Evolutionary conservation across 345 rosid genomes (phyloP).

Genomic region (Eucalyptus marginata): DNA sequence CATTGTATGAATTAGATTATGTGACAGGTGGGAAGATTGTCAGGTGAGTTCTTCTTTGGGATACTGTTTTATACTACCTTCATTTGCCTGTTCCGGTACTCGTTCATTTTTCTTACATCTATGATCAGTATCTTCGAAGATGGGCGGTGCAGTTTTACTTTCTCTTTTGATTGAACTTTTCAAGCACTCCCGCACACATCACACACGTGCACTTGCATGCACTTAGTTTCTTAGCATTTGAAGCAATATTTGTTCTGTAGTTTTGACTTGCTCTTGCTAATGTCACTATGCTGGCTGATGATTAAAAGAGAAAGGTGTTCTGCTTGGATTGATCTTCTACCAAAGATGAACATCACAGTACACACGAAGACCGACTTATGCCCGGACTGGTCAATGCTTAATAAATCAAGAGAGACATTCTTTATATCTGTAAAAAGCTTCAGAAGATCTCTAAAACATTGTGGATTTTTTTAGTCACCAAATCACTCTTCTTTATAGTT

Average conservation of each 20-base stretch:
- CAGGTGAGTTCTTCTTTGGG: background rate
- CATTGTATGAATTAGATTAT: constrained; percentile 30
- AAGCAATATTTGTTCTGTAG: rapidly evolving
- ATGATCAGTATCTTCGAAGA: rapidly evolving
- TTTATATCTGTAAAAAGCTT: background rate
- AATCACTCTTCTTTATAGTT: background rate
- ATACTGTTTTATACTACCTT: background rate
- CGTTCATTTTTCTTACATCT: rapidly evolving
- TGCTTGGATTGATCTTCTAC: background rate
- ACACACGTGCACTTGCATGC: background rate
- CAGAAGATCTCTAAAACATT: background rate
- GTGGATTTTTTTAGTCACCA: rapidly evolving
- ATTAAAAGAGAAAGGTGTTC: background rate
- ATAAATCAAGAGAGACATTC: background rate
- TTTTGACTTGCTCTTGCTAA: background rate
- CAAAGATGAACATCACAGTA: rapidly evolving
- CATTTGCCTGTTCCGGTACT: background rate
- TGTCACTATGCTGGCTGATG: background rate
- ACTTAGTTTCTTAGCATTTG: background rate
- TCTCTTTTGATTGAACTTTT: rapidly evolving
- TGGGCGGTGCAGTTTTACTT: background rate
- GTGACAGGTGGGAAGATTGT: background rate
- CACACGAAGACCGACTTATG: rapidly evolving
- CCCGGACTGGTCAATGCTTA: rapidly evolving
- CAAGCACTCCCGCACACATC: rapidly evolving